These are phyloP conservation scores for Yamadazyma ubonensis DNA, from an alignment of 805 yeast species.

Conservation along the genomic window DNA sequence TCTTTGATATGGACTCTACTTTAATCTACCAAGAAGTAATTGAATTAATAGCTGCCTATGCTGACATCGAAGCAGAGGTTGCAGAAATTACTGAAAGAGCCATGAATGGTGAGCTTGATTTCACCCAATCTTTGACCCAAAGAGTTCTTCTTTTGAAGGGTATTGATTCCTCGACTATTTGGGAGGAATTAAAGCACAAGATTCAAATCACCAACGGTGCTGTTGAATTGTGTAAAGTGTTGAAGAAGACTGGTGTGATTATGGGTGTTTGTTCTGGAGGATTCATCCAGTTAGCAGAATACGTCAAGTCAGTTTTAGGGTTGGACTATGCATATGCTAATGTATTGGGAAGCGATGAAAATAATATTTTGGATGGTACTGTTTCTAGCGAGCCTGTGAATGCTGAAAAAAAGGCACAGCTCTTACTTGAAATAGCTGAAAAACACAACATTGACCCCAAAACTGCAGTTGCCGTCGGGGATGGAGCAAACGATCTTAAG, in stretches of 20 bases:
- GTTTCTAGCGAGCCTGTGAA: constrained; percentile 83
- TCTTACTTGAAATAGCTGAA: constrained; percentile 60
- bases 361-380: constrained; percentile 66
- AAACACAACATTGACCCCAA: constrained; percentile 51
- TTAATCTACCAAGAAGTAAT: constrained; percentile 94
- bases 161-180: constrained; percentile 65
- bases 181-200: constrained; percentile 73
- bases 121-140: constrained; percentile 71
- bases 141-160: constrained; percentile 84
- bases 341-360: constrained; percentile 43
- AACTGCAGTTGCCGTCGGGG: constrained; percentile 83
- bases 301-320: constrained; percentile 63
- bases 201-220: constrained; percentile 86
- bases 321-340: constrained; percentile 92
- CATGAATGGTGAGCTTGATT: constrained; percentile 96
- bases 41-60: constrained; percentile 91
- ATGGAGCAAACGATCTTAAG: constrained; percentile 92
- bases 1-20: constrained; percentile 98
- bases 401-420: constrained; percentile 76
- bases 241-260: constrained; percentile 61
- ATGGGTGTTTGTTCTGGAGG: constrained; percentile 95
- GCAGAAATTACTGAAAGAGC: constrained; percentile 88
- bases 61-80: constrained; percentile 85
- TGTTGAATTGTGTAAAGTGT: constrained; percentile 58
- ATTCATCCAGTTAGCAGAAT: constrained; percentile 81